Evolutionary conservation across 345 rosid genomes (phyloP), one percentile per base, ranked within the genome.

Genomic region (Viola odorata): DNA sequence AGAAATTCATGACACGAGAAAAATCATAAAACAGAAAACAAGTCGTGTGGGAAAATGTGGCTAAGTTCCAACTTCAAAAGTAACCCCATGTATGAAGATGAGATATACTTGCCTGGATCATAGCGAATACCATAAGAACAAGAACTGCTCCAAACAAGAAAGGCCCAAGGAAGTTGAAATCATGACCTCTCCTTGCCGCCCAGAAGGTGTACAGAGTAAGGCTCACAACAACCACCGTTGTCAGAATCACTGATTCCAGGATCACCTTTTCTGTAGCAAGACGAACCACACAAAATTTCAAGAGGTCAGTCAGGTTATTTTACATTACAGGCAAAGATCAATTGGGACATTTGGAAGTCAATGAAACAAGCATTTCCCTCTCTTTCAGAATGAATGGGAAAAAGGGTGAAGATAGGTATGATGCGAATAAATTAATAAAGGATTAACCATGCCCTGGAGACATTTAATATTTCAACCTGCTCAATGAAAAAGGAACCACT

Each of bases 161-260:
- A 45, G 96, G 98, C 4, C 96, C 96, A 8, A 91, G 89, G 78
- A 89, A 91, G 70, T 67, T 85, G 77, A 91, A 91, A 70, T 91
- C 96, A 12, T 89, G 77, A 71, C 98, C 96, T 71, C 88, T 87
- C 61, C 76, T 77, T 8, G 87, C 96, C 9, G 96, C 98, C 98
- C 98, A 91, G 78, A 89, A 91, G 8, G 98, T 91, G 79, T 87
- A 91, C 7, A 87, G 69, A 11, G 96, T 89, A 15, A 89, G 96
- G n/a, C 83, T 68, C 58, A 85, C 58, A 36, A 89, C 96, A 70
- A 91, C 85, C 32, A 69, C 81, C n/a, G 88, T 23, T 0, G 96
- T 91, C 66, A 91, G 62, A n/a, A 91, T 87, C 5, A 62, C 94
- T 41, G 98, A 56, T 72, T 89, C 94, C 45, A 92, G 75, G 62